Base-by-base conservation (phyloP, 768 basidiomycete species). In the Flagelloscypha sp. region DNA sequence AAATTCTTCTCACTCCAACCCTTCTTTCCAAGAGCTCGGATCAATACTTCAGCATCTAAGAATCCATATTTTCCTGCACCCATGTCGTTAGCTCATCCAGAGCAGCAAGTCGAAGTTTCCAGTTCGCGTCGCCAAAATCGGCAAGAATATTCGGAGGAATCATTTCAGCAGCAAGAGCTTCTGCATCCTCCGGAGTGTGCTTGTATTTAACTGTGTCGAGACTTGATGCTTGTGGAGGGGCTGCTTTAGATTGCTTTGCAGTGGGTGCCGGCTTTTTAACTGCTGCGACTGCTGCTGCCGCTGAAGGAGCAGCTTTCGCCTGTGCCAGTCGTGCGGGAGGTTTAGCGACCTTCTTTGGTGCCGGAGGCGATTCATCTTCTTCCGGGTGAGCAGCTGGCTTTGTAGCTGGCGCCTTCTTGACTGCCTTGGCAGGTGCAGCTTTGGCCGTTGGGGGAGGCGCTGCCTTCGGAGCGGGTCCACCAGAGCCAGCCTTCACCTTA, bases 1-100 rank as follows among this genome's bases (percentile, higher is more conserved):
- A 99, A 99, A 50, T 98, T 99, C 68, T 95, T 98, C 63, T 99
- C 95, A n/a, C 70, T 74, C 92, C 90, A 97, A 2, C 93, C 90
- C 44, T 86, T 89, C 67, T 94, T 98, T 3, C 75, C 80, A 40
- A 98, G 59, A 45, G 84, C 80, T 17, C 94, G 72, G 13, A 97
- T 75, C 24, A 99, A 49, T 4, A 99, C 76, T 57, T 99, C 95
- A 9, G 83, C 78, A 45, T 99, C 94, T 1, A 86, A 59, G 1
- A 64, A 22, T 72, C 67, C 9, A 77, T 70, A 19, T 71, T 68
- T 1, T 66, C 71, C 40, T 89, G 80, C 4, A 90, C 60, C 94
- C 95, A 98, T 4, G 64, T 58, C 2, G 71, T 66, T 77, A 98
- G 72, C 52, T 84, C 85, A 37, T 95, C 93, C 16, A 92, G 65